These are phyloP conservation scores for Cercospora sp. DNA, from an alignment of 2,329 filamentous ascomycete species.

Conservation along the genomic window DNA sequence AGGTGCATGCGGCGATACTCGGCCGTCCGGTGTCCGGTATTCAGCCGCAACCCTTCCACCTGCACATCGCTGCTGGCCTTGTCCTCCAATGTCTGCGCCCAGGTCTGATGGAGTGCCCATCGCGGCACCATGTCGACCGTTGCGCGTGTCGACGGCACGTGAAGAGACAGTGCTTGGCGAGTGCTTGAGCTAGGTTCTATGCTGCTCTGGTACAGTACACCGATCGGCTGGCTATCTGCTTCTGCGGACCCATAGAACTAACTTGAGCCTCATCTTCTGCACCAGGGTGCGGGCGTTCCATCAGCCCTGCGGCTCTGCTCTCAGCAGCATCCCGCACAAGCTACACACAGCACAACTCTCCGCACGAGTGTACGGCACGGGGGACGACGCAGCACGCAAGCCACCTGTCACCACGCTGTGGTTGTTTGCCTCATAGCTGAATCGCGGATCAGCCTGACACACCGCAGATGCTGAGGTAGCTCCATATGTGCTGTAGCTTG, in stretches of 20 bases:
- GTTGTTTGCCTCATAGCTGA: not conserved
- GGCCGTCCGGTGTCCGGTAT: not conserved
- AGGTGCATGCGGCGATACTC: not conserved
- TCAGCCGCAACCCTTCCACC: not conserved
- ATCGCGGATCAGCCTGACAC: not conserved
- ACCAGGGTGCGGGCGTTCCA: not conserved
- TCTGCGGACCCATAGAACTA: not conserved
- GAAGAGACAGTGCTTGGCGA: not conserved
- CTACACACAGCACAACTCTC: not conserved
- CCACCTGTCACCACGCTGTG: not conserved
- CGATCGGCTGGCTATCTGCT: not conserved
- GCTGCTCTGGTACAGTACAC: not conserved
- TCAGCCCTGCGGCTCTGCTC: not conserved
- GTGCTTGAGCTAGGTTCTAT: not conserved
- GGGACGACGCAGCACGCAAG: not conserved
- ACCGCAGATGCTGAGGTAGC: not conserved
- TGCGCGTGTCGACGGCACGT: not conserved
- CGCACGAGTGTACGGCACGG: not conserved
- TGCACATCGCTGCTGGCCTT: not conserved
- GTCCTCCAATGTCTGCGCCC: not conserved
- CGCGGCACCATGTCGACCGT: not conserved
- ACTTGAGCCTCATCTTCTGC: not conserved
- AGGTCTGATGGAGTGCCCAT: not conserved
- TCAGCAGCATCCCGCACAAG: not conserved
- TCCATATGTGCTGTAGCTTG: not conserved